These are phyloP conservation scores for Penicillium sp. DNA, from an alignment of 2,329 filamentous ascomycete genomes.

Conservation along the genomic window DNA sequence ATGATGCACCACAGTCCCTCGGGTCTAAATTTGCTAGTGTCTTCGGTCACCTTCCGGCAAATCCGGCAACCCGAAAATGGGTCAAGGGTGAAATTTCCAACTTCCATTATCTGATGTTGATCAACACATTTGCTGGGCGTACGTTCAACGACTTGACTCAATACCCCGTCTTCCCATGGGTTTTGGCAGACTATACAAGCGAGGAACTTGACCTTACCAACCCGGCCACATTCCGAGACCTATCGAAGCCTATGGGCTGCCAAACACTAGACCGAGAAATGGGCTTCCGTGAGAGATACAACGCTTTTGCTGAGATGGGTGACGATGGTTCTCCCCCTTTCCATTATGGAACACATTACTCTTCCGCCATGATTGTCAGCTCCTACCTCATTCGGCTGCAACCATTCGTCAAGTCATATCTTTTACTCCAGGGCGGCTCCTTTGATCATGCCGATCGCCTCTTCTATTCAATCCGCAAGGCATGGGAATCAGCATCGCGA, in stretches of 20 bases:
- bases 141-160: slow-evolving; percentile 98
- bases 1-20: slow-evolving; percentile 64
- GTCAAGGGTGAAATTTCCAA: slow-evolving; percentile 93
- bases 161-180: slow-evolving; percentile 97
- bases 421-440: slow-evolving; percentile 88
- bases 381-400: slow-evolving; percentile 94
- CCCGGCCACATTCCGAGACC: slow-evolving; percentile 80
- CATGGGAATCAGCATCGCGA: slow-evolving; percentile 85
- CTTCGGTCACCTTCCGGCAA: slow-evolving; percentile 78
- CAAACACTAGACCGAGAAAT: slow-evolving; percentile 73
- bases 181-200: slow-evolving; percentile 92
- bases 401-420: slow-evolving; percentile 93
- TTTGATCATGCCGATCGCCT: slow-evolving; percentile 95
- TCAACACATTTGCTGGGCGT: slow-evolving; percentile 94
- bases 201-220: slow-evolving; percentile 85
- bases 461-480: slow-evolving; percentile 87
- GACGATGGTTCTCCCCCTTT: slow-evolving; percentile 74
- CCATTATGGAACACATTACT: slow-evolving; percentile 98
- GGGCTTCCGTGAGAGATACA: slow-evolving; percentile 80
- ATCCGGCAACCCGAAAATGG: slow-evolving; percentile 85
- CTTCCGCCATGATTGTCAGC: slow-evolving; percentile 97
- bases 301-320: slow-evolving; percentile 84
- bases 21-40: slow-evolving; percentile 89
- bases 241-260: slow-evolving; percentile 95
- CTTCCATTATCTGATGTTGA: slow-evolving; percentile 97